Conservation (phyloP, 1,284 basidiomycete species). For the Leccinum subspadiceum region DNA sequence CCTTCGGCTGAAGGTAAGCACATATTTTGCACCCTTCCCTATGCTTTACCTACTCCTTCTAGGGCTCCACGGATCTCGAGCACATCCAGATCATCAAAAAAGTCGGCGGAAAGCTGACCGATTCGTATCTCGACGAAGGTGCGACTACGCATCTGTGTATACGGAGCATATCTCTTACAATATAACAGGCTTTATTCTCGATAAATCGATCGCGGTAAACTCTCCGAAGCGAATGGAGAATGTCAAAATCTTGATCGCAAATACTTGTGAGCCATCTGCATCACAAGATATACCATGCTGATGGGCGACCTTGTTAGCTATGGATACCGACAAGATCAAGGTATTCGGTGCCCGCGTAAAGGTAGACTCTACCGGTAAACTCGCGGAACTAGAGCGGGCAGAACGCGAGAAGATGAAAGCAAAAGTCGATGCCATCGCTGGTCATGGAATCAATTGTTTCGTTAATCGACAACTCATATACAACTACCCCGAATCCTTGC, state of each 20-base stretch:
- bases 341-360: slow-evolving; percentile 96
- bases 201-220: slow-evolving; percentile 95
- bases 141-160: not conserved
- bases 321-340: slow-evolving; percentile 99
- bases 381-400: slow-evolving; percentile 96
- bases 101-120: slow-evolving; percentile 96
- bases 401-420: slow-evolving; percentile 99
- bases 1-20: slow-evolving; percentile 78
- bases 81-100: slow-evolving; percentile 99
- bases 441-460: slow-evolving; percentile 96
- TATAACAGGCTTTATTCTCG: slow-evolving; percentile 87
- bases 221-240: slow-evolving; percentile 95
- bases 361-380: slow-evolving; percentile 93
- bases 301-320: slow-evolving; percentile 53
- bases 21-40: not conserved
- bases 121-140: slow-evolving; percentile 98
- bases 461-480: slow-evolving; percentile 99
- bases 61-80: slow-evolving; percentile 95
- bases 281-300: not conserved
- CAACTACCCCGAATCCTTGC: slow-evolving; percentile 96
- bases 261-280: slow-evolving; percentile 71
- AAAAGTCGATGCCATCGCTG: slow-evolving; percentile 93
- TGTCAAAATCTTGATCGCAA: slow-evolving; percentile 95
- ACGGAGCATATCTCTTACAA: slow-evolving; percentile 1
- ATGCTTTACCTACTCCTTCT: slow-evolving; percentile 10